phyloP scores from a whole-genome alignment of 2,329 filamentous ascomycete genomes.

The Ceratocystis huliohia region DNA sequence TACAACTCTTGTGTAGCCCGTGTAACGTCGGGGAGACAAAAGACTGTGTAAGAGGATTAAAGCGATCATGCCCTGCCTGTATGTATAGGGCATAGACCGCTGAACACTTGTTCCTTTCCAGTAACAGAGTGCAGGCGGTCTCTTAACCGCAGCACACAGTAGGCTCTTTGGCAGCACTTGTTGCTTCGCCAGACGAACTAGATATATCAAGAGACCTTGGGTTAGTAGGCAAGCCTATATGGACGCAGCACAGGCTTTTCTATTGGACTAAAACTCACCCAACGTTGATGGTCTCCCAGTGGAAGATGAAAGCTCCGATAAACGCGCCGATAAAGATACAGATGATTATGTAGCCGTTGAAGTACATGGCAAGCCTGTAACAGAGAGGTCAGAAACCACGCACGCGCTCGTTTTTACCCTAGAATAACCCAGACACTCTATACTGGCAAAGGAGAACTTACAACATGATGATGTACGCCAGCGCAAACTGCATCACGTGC shows the following conservation, averaged over 20 bases:
- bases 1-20: neutral
- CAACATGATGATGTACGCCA: constrained; percentile 72
- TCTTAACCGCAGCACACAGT: constrained; percentile 33
- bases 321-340: constrained; percentile 68
- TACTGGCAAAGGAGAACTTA: constrained; percentile 23
- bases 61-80: neutral
- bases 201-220: neutral
- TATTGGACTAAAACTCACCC: constrained; percentile 24
- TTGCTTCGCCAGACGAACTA: constrained; percentile 22
- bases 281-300: constrained; percentile 46
- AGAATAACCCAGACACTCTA: neutral
- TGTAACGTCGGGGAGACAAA: neutral
- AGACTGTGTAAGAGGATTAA: neutral
- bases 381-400: neutral
- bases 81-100: neutral
- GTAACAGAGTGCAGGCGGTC: neutral
- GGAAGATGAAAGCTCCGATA: constrained; percentile 59
- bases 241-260: no score
- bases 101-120: neutral
- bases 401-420: no score
- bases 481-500: constrained; percentile 57
- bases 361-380: constrained; percentile 42
- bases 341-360: constrained; percentile 64
- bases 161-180: constrained; percentile 30
- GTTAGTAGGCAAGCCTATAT: neutral